A percentile compares a stretch with the other conserved stretches of the same genome.
Conservation (phyloP, 176 grass and related monocot species). For the Alloteropsis semialata region DNA sequence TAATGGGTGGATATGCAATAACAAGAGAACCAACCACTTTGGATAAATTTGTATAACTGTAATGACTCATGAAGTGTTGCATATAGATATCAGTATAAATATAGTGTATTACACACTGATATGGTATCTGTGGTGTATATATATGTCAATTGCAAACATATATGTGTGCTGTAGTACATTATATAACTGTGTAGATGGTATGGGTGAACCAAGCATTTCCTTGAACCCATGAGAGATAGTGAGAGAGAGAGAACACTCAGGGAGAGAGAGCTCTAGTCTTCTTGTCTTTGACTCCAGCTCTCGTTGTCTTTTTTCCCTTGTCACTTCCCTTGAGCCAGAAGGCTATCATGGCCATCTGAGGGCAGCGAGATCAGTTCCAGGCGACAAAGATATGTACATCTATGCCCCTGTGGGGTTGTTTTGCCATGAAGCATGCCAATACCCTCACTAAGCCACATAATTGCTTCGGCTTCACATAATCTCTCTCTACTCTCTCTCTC, state of each 20-base stretch:
- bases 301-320: constrained; percentile 71
- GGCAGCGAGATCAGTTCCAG: constrained; percentile 48
- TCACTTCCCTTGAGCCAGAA: constrained; percentile 82
- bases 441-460: constrained; percentile 42
- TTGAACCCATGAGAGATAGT: not conserved
- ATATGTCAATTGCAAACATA: not conserved
- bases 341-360: constrained; percentile 64
- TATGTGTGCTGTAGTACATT: too few species aligned
- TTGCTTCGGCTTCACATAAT: constrained; percentile 93
- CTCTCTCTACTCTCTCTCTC: constrained; percentile 21
- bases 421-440: constrained; percentile 77
- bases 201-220: constrained; percentile 32
- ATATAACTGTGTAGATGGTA: not conserved
- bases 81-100: not conserved
- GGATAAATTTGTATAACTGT: not conserved
- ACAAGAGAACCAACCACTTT: not conserved
- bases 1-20: too few species aligned
- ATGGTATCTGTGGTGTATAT: too few species aligned
- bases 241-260: not conserved
- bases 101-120: not conserved
- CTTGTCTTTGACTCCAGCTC: constrained; percentile 99
- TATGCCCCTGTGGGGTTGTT: constrained; percentile 54
- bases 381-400: constrained; percentile 38
- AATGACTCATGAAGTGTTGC: not conserved
- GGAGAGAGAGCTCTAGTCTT: constrained; percentile 38